Percentiles rank a stretch among this genome's conserved stretches.
Evolutionary conservation across 257 asterid genomes (phyloP).

Genomic region (Haberlea rhodopensis): DNA sequence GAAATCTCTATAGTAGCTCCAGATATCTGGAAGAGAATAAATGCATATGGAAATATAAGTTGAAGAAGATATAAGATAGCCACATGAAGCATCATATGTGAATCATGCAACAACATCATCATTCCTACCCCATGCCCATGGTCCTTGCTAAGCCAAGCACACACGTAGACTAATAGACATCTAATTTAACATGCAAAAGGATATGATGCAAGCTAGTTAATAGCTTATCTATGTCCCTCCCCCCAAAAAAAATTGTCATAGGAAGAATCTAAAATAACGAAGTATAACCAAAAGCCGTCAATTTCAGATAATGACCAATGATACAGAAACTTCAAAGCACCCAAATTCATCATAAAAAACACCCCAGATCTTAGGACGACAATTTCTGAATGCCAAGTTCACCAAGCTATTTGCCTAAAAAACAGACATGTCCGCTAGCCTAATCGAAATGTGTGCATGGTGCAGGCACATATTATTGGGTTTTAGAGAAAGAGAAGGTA

Average conservation of each 20-base stretch:
- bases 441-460: background rate
- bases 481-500: background rate
- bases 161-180: background rate
- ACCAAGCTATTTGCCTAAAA: background rate
- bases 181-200: background rate
- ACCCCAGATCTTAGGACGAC: background rate
- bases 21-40: constrained; percentile 71
- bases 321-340: background rate
- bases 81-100: constrained; percentile 17
- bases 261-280: background rate
- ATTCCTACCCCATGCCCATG: background rate
- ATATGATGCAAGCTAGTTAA: background rate
- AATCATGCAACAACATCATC: constrained; percentile 9
- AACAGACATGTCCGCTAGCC: background rate
- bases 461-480: background rate
- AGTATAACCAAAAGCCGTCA: background rate
- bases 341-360: background rate
- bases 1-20: constrained; percentile 81
- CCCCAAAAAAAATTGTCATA: background rate
- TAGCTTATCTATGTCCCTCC: constrained; percentile 14
- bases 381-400: background rate
- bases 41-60: constrained; percentile 26
- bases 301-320: background rate
- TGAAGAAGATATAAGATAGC: constrained; percentile 19
- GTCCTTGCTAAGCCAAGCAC: background rate